phyloP scores from a whole-genome alignment of 257 asterid species.

The Solanum phureja region DNA sequence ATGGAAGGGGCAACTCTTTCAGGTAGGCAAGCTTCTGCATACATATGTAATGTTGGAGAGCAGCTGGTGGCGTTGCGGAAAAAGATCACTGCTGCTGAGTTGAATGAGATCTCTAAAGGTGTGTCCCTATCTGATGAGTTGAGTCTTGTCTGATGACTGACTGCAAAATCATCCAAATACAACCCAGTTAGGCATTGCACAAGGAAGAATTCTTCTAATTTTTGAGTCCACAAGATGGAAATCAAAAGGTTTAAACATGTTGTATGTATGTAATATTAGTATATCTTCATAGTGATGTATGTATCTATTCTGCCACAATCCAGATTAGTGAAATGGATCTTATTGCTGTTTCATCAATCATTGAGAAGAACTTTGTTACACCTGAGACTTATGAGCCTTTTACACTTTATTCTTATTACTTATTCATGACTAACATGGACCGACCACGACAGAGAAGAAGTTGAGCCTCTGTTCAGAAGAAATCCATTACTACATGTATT shows the following conservation, averaged over 20 bases:
- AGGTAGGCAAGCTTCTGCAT: slow-evolving; percentile 90
- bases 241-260: neutral
- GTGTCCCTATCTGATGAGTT: slow-evolving; percentile 34
- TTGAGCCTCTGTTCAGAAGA: too few relatives aligned
- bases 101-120: slow-evolving; percentile 9
- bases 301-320: neutral
- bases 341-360: neutral
- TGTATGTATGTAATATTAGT: neutral
- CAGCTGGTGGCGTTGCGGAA: slow-evolving; percentile 53
- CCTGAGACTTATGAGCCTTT: neutral
- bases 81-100: slow-evolving; percentile 19
- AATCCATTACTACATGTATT: too few relatives aligned
- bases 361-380: neutral
- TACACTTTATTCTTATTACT: too few relatives aligned
- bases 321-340: neutral
- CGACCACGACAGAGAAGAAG: too few relatives aligned
- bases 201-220: neutral
- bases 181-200: neutral
- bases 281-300: neutral
- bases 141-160: slow-evolving; percentile 34
- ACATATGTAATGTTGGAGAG: slow-evolving; percentile 77
- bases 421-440: too few relatives aligned
- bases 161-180: neutral
- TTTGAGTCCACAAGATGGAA: neutral
- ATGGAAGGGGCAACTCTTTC: slow-evolving; percentile 99